Base-by-base conservation (phyloP, 2,329 filamentous ascomycete genomes). In the Penicillium sp. region DNA sequence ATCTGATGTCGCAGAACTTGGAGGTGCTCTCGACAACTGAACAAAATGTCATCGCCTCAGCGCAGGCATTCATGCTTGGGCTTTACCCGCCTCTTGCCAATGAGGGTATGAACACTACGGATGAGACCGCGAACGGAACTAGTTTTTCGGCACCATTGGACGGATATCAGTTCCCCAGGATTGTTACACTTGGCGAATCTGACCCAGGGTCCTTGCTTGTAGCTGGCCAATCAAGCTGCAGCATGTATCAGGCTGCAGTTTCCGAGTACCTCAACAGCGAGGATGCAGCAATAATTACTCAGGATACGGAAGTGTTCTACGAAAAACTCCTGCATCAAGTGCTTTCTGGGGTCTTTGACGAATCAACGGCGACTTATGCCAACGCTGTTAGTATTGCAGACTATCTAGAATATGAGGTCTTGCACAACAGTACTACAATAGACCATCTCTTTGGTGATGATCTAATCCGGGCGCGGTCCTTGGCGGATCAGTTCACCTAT, bases 21-120 rank as follows among this genome's bases (percentile, higher is more conserved):
- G 73, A 73, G 51, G 70, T 84, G 11, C 69, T 80, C 47, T 75
- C 84, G 0, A 68, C 77, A 26, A 75, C 82, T 26, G 72, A 77
- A 31, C 77, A 81, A 56, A 78, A 77, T 53, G 75, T 78, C 2
- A 67, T 79, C 33, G 79, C 79, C 1, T 84, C 83, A 3, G 83
- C 84, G 13, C 81, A 84, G 62, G 84, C 85, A 3, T 86, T 86
- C 63, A 79, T 87, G 76, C 84, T 86, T 67, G 84, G 83, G 8
- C 71, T 87, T 10, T 87, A 86, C 66, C 84, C 84, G 33, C 83
- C 84, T 13, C 61, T 75, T 3, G 65, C 64, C 1, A 68, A 71
- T 48, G 66, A 69, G 3, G 69, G 74, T 48, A 71, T 68, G 47
- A 67, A 68, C 21, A 68, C 68, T 52, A 61, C 70, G 37, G 63